A percentile compares a stretch with the other conserved stretches of the same genome.
Conservation (phyloP, 2,329 filamentous ascomycete genomes). For the Colletotrichum tanaceti region DNA sequence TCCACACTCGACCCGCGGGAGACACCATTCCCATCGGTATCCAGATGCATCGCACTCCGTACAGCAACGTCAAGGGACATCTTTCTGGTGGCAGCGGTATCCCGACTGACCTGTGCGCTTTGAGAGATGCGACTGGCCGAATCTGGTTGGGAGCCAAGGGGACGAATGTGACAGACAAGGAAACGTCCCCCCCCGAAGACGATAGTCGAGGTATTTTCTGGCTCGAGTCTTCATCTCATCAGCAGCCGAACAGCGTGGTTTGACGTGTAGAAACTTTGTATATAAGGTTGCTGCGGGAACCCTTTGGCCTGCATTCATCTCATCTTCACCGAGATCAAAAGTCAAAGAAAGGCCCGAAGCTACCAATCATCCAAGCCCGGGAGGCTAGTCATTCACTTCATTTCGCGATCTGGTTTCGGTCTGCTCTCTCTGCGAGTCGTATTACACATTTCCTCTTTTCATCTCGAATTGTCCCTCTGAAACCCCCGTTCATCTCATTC, state of each 20-base stretch:
- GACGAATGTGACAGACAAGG: constrained; percentile 10
- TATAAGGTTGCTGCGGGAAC: constrained; percentile 28
- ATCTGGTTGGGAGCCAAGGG: constrained; percentile 10
- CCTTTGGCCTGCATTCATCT: constrained; percentile 9
- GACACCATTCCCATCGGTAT: constrained; percentile 1
- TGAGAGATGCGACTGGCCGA: constrained; percentile 31
- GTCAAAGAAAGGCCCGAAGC: neutral
- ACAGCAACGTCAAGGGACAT: constrained; percentile 19
- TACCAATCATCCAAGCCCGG: constrained; percentile 31
- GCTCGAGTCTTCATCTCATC: constrained; percentile 26
- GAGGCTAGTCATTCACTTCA: constrained; percentile 34
- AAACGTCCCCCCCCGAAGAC: constrained; percentile 5
- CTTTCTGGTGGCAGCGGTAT: constrained; percentile 3
- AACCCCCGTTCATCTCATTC: no score
- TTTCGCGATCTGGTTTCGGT: constrained; percentile 17
- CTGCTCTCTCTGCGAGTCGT: constrained; percentile 16
- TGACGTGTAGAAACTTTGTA: constrained; percentile 26
- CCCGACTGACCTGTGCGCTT: neutral
- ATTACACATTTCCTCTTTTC: neutral
- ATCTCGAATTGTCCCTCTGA: neutral
- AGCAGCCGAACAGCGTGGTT: constrained; percentile 12
- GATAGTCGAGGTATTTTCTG: constrained; percentile 9
- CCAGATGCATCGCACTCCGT: constrained; percentile 22
- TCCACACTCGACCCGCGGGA: constrained; percentile 19
- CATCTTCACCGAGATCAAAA: constrained; percentile 13